Evolutionary conservation across 192 early-diverging fungal species (phyloP), one percentile per base, ranked within the genome.

Genomic region (Backusella mclennaniae): DNA sequence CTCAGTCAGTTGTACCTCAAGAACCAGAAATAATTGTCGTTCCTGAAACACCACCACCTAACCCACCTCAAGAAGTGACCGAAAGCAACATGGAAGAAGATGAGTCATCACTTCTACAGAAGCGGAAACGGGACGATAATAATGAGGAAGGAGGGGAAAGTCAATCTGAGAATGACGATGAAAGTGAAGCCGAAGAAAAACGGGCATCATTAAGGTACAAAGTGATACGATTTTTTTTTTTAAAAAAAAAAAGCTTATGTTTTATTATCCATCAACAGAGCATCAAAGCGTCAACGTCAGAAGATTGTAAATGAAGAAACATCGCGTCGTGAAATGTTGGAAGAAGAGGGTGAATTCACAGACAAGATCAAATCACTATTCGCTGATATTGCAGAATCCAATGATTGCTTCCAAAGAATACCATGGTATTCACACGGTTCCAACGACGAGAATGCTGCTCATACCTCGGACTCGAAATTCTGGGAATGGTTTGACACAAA

Each of bases 231-330:
- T 31, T 31, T 1, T 31, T 33, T 33, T 33, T 33, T 33, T 33
- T 33, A 33, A 33, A 33, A 2, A 53, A 53, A 35, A 15, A 0
- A 38, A 38, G 15, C 42, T 44, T 5, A 44, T 44, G 0, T 41
- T 41, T 44, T 17, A 33, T 63, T 46, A 33, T 70, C 38, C 39
- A 26, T 52, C 17, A 23, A 53, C 35, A 83, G 82, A 71, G 76
- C 82, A 23, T 83, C 82, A 14, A 83, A 83, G 42, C 66, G 82
- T 3, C 77, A 80, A 17, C 71, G 67, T 19, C 72, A 83, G 38
- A 83, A 83, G 38, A 69, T 80, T 15, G 78, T 71, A 46, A 71
- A 71, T 44, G 78, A 83, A 44, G 78, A 83, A 74, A 23, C 44
- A 23, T 67, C 78, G 15, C 39, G 70, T 11, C 69, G 52, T 26